Evolutionary conservation across 495 filamentous ascomycete species (phyloP), one percentile per base, ranked within the genome.

Genomic region (Cercophora scortea): DNA sequence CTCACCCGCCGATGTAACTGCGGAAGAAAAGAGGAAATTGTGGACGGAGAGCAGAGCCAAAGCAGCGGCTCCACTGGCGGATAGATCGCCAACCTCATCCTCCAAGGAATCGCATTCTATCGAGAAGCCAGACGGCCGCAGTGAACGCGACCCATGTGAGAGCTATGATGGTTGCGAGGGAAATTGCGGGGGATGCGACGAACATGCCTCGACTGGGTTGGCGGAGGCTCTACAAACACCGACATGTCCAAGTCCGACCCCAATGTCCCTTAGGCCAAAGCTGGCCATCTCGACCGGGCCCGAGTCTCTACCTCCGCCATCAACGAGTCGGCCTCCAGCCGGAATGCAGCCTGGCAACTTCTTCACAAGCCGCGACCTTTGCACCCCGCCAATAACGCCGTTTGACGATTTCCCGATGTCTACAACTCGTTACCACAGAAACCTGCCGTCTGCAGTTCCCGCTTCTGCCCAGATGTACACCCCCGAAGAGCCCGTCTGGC

Each of bases 401-500:
- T 47, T 59, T 36, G 59, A 56, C 39, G 59, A 61, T 5, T 41
- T 40, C 35, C 47, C 55, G 7, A 41, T 57, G 55, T 46, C 53
- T 35, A 42, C 40, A 13, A 50, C 32, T 19, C 19, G 34, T n/a
- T 50, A 52, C 36, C 15, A 18, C 17, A n/a, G 55, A 35, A 49
- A 43, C 36, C 47, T 44, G 10, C 47, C 47, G 1, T 45, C 40
- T 1, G 40, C 44, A 42, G 40, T 51, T 33, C 59, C 56, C 17
- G 38, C 40, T 16, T 51, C 56, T 44, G 49, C 41, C 16, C 46
- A 35, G 12, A 35, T 57, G 41, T 32, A 58, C 15, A 59, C 57
- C 13, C 52, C 56, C 16, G 59, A 59, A n/a, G 59, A 61, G 12
- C 46, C 56, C 11, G 45, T 50, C 15, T 61, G 59, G 59, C 59